Conservation (phyloP, 2,329 filamentous ascomycete genomes). For the Cyphellophora europaea region DNA sequence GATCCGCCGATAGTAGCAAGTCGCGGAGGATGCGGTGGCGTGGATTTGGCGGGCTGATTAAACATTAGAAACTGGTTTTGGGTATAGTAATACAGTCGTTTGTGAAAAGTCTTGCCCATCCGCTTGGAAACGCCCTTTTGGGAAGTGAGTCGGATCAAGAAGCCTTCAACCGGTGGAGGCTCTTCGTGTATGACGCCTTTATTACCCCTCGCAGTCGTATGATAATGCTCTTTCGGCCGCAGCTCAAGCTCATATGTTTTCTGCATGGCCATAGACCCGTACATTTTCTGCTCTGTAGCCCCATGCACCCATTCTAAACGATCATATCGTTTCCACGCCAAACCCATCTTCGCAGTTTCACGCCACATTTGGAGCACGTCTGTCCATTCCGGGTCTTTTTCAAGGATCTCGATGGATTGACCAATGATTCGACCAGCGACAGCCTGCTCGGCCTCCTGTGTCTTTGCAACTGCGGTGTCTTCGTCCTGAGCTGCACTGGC, state of each 20-base stretch:
- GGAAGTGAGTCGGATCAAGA: conserved; percentile 55
- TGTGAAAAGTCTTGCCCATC: conserved; percentile 54
- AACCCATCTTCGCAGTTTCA: conserved; percentile 48
- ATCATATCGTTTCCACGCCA: conserved; percentile 62
- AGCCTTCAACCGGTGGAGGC: conserved; percentile 56
- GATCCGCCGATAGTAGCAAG: conserved; percentile 34
- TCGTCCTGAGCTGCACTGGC: conserved; percentile 25
- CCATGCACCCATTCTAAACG: conserved; percentile 60
- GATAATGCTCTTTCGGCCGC: conserved; percentile 56
- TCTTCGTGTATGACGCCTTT: conserved; percentile 38
- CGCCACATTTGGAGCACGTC: conserved; percentile 52
- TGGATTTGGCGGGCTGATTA: conserved; percentile 49
- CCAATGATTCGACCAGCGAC: conserved; percentile 48
- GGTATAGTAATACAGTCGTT: conserved; percentile 55
- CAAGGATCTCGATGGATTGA: conserved; percentile 50
- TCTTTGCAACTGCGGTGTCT: conserved; percentile 28
- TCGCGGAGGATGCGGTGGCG: conserved; percentile 50
- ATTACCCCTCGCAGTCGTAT: conserved; percentile 35
- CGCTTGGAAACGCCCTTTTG: conserved; percentile 51
- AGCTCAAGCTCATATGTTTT: conserved; percentile 58
- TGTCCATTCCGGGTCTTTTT: conserved; percentile 48
- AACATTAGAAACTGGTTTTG: conserved; percentile 57
- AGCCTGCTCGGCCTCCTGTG: conserved; percentile 39
- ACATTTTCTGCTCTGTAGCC: conserved; percentile 58
- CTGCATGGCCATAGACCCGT: conserved; percentile 58